phyloP scores from a whole-genome alignment of 306 rosid genomes.

The Trifolium dubium region DNA sequence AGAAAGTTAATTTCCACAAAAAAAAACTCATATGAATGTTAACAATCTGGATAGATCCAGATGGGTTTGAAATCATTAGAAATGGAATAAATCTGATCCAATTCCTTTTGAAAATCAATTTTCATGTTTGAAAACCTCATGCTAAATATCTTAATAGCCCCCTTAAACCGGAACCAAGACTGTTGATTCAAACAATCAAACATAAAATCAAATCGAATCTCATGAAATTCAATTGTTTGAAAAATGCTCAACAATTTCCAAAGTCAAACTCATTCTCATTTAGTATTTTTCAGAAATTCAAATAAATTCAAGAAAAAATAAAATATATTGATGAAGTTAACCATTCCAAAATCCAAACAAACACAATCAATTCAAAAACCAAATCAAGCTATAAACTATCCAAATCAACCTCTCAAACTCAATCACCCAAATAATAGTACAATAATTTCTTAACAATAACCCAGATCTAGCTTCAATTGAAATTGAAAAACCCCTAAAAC shows the following conservation, averaged over 20 bases:
- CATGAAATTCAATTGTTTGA: background rate
- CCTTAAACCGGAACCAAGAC: background rate
- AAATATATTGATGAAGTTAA: background rate
- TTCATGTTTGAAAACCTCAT: background rate
- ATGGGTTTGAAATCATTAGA: constrained; percentile 20
- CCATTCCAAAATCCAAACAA: constrained; percentile 17
- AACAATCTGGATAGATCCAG: constrained; percentile 21
- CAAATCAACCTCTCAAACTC: constrained; percentile 16
- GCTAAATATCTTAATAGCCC: background rate
- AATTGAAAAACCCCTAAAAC: background rate
- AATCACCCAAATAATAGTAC: background rate
- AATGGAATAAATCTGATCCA: background rate
- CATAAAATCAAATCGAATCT: constrained; percentile 20
- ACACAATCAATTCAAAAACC: background rate
- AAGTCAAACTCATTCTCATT: background rate
- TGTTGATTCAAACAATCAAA: background rate
- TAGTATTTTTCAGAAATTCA: background rate
- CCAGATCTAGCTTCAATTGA: constrained; percentile 21
- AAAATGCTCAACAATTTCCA: constrained; percentile 14
- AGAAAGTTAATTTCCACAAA: background rate
- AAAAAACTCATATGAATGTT: background rate
- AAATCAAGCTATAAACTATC: background rate
- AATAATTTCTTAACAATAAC: background rate
- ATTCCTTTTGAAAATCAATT: background rate
- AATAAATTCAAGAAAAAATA: background rate